Evolutionary conservation across 352 stramenopile genomes (phyloP).

Genomic region (Pythium coloratum): DNA sequence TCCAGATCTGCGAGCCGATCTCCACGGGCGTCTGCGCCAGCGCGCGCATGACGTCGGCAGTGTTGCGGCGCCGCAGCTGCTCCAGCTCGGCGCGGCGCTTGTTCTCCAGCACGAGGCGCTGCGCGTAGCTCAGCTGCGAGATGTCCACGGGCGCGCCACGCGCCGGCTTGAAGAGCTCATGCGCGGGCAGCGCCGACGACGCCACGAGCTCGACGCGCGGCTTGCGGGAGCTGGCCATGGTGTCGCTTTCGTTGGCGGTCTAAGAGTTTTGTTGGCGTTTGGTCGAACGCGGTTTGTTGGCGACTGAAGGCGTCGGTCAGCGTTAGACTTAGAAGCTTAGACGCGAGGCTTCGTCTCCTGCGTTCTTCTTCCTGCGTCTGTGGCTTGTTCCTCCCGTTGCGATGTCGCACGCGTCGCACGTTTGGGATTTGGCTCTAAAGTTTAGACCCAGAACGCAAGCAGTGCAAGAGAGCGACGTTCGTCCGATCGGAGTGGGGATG

Average conservation of each 20-base stretch:
- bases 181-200: constrained; percentile 72
- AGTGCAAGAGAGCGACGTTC: constrained; percentile 21
- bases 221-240: constrained; percentile 30
- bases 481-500: constrained; percentile 20
- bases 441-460: constrained; percentile 2
- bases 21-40: constrained; percentile 73
- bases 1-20: constrained; percentile 82
- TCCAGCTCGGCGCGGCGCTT: constrained; percentile 62
- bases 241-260: constrained; percentile 11
- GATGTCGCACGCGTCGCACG: constrained; percentile 18
- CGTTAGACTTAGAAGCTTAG: not conserved
- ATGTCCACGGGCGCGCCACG: constrained; percentile 57
- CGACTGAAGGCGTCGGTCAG: not conserved
- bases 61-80: constrained; percentile 67
- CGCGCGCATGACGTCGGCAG: constrained; percentile 62
- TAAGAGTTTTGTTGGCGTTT: not conserved
- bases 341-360: not conserved
- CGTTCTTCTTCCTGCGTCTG: not conserved
- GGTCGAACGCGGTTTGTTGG: constrained; percentile 6
- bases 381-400: constrained; percentile 2
- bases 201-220: constrained; percentile 55
- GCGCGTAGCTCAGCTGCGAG: constrained; percentile 63
- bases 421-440: not conserved
- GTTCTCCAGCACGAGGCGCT: constrained; percentile 87
- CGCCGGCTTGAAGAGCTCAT: constrained; percentile 78